phyloP scores from a whole-genome alignment of 441 rosid genomes.

The Syzygium malaccense region DNA sequence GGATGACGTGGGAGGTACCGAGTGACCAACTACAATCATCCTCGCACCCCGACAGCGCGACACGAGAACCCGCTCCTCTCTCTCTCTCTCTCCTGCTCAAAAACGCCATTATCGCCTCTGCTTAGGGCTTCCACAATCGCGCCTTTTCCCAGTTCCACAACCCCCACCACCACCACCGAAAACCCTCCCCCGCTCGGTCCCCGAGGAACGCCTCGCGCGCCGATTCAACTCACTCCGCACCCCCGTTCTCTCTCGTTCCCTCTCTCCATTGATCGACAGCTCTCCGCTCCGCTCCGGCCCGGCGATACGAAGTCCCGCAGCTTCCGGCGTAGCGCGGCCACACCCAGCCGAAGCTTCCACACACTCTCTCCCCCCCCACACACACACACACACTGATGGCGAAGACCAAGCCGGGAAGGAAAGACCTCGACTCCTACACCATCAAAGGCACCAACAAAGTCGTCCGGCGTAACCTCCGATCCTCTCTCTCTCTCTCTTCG shows the following conservation, averaged over 20 bases:
- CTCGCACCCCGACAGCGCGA: not conserved
- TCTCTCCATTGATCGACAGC: not conserved
- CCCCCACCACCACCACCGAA: not conserved
- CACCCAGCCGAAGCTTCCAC: not conserved
- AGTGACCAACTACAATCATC: not conserved
- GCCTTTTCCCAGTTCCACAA: not conserved
- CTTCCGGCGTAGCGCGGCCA: not conserved
- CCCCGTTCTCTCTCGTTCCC: not conserved
- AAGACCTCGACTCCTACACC: constrained; percentile 66
- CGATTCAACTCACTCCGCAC: not conserved
- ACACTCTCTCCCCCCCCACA: not conserved
- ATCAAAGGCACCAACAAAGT: constrained; percentile 76
- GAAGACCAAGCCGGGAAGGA: constrained; percentile 63
- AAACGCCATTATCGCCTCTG: not conserved
- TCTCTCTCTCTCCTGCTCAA: not conserved
- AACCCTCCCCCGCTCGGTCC: not conserved
- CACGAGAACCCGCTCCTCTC: not conserved
- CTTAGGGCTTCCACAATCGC: not conserved
- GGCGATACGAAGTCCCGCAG: not conserved
- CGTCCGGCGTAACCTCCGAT: constrained; percentile 45
- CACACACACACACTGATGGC: constrained; percentile 24
- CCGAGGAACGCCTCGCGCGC: not conserved
- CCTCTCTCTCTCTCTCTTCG: not conserved
- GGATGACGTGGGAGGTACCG: not conserved
- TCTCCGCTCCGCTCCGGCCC: not conserved